A percentile compares a stretch with the other conserved stretches of the same genome.
These are phyloP conservation scores for Monosporascus cannonballus DNA, from an alignment of 2,329 filamentous ascomycete species.

Conservation along the genomic window DNA sequence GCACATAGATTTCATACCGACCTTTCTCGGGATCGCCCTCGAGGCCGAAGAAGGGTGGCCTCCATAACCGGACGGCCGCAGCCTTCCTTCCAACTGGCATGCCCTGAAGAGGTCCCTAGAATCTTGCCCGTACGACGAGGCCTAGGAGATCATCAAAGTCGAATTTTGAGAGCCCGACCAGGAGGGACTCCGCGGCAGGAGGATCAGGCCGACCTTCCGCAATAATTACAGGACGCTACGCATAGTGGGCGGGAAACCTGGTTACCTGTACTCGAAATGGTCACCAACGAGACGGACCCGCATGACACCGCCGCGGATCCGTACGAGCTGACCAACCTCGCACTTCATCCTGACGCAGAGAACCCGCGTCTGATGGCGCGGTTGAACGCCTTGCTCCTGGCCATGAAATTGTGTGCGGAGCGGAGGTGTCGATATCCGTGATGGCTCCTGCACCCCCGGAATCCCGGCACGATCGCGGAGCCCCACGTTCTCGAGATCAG, in stretches of 20 bases:
- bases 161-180: neutral
- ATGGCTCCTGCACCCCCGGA: neutral
- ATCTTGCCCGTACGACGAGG: neutral
- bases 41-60: neutral
- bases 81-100: neutral
- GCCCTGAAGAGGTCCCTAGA: neutral
- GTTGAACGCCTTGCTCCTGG: neutral
- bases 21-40: neutral
- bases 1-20: neutral
- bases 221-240: neutral
- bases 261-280: neutral
- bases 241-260: neutral
- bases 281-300: neutral
- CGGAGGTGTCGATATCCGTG: neutral
- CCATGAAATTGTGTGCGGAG: neutral
- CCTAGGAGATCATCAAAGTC: neutral
- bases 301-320: neutral
- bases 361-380: neutral
- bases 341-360: neutral
- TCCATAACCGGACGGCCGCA: neutral
- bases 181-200: neutral
- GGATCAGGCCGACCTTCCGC: neutral
- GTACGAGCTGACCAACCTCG: neutral
- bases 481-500: neutral
- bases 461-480: neutral